Conservation (phyloP, 768 basidiomycete species). For the Tubosaeta brunneosetosa region DNA sequence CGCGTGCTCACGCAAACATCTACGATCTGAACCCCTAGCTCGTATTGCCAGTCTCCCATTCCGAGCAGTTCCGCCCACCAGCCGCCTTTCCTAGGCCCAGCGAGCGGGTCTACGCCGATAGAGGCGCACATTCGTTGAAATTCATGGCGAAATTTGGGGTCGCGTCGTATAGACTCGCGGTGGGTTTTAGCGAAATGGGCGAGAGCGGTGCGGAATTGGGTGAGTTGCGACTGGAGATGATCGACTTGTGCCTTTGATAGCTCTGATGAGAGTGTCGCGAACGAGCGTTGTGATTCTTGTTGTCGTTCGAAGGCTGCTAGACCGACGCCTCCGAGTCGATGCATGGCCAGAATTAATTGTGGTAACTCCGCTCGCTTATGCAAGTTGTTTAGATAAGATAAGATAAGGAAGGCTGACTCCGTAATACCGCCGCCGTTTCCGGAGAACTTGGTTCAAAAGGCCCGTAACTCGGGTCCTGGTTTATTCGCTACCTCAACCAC, state of each 20-base stretch:
- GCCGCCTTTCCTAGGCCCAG: conserved; percentile 78
- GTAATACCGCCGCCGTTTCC: neutral
- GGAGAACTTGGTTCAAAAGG: neutral
- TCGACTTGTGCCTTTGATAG: conserved; percentile 75
- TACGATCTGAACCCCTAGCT: conserved; percentile 92
- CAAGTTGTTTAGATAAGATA: neutral
- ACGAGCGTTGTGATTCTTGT: conserved; percentile 74
- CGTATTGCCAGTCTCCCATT: conserved; percentile 92
- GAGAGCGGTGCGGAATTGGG: conserved; percentile 79
- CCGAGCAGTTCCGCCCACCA: conserved; percentile 91
- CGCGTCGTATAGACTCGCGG: conserved; percentile 74
- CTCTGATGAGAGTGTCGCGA: conserved; percentile 72
- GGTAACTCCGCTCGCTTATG: neutral
- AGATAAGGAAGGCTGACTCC: neutral
- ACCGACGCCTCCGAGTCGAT: conserved; percentile 75
- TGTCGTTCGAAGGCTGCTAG: conserved; percentile 89
- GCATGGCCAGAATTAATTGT: conserved; percentile 40
- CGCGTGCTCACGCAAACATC: conserved; percentile 87
- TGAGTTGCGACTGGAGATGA: conserved; percentile 74
- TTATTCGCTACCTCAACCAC: neutral
- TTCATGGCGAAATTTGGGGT: conserved; percentile 83
- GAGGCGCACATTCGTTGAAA: conserved; percentile 96
- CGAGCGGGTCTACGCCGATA: conserved; percentile 92
- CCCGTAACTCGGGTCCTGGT: neutral
- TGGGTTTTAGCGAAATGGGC: conserved; percentile 77